A percentile compares a stretch with the other conserved stretches of the same genome.
Evolutionary conservation across 805 yeast species (phyloP).

Genomic region (Ogataea polymorpha): DNA sequence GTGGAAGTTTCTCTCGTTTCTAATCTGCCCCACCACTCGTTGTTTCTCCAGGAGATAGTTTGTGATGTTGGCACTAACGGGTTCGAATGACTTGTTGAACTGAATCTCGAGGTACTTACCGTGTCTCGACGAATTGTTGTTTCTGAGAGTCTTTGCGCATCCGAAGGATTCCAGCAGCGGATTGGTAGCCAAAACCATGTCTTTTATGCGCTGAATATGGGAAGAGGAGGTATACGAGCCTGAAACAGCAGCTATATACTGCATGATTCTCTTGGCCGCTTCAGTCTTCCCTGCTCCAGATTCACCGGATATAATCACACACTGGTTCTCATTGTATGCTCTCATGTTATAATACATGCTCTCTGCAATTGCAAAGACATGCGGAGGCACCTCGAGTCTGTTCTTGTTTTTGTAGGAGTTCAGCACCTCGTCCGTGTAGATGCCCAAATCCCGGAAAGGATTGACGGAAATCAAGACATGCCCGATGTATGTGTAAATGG

Average conservation of each 20-base stretch:
- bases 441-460: slow-evolving; percentile 95
- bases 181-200: slow-evolving; percentile 96
- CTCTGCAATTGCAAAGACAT: slow-evolving; percentile 97
- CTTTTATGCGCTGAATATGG: slow-evolving; percentile 84
- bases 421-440: slow-evolving; percentile 78
- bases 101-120: slow-evolving; percentile 91
- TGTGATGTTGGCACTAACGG: slow-evolving; percentile 93
- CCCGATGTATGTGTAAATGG: slow-evolving; percentile 90
- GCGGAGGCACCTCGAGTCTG: slow-evolving; percentile 95
- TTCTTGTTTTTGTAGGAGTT: slow-evolving; percentile 85
- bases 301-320: slow-evolving; percentile 96
- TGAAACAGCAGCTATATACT: slow-evolving; percentile 87
- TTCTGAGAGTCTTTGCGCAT: slow-evolving; percentile 88
- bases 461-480: slow-evolving; percentile 94
- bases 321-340: slow-evolving; percentile 90
- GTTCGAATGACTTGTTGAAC: slow-evolving; percentile 79
- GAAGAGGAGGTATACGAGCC: slow-evolving; percentile 60
- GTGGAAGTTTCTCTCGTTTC: slow-evolving; percentile 93
- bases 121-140: slow-evolving; percentile 86
- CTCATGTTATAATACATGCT: slow-evolving; percentile 94
- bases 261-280: slow-evolving; percentile 98
- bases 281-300: slow-evolving; percentile 98
- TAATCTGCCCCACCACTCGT: slow-evolving; percentile 93
- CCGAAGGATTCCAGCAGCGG: slow-evolving; percentile 90
- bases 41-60: slow-evolving; percentile 92